phyloP scores from a whole-genome alignment of 768 basidiomycete species.

The Chalciporus sphaerocephalus region DNA sequence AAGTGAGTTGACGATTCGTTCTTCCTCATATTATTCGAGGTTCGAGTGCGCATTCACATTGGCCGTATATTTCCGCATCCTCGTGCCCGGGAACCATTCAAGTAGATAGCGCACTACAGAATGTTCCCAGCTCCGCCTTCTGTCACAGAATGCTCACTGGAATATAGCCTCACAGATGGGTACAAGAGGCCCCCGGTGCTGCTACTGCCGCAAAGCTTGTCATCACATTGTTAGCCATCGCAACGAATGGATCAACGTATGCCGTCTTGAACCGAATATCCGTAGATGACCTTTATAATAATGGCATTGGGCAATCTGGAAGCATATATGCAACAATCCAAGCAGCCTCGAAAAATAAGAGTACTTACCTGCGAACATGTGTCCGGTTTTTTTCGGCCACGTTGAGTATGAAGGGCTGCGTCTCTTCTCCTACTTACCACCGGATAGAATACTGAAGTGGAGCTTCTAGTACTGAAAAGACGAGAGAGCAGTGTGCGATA shows the following conservation, averaged over 20 bases:
- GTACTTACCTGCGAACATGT: constrained; percentile 8
- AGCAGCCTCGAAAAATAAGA: neutral
- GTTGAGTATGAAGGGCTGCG: constrained; percentile 3
- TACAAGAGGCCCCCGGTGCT: constrained; percentile 8
- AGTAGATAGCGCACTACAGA: constrained; percentile 13
- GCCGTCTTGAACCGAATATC: constrained; percentile 29
- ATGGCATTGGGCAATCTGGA: constrained; percentile 32
- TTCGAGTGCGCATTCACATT: too few relatives aligned
- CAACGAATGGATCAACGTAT: constrained; percentile 32
- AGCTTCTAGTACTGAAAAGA: constrained; percentile 8
- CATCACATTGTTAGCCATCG: constrained; percentile 24
- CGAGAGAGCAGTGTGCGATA: constrained; percentile 8
- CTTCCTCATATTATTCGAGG: too few relatives aligned
- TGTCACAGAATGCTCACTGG: too few relatives aligned
- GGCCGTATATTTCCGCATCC: too few relatives aligned
- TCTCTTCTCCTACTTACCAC: constrained; percentile 4
- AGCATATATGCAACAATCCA: neutral
- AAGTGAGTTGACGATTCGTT: too few relatives aligned
- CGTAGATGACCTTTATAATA: constrained; percentile 35
- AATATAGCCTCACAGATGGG: too few relatives aligned
- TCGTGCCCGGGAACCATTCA: constrained; percentile 20
- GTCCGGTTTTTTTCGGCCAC: constrained; percentile 3
- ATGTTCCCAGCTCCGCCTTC: too few relatives aligned
- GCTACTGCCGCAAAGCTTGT: constrained; percentile 5
- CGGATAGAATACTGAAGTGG: constrained; percentile 2